phyloP scores from a whole-genome alignment of 2,329 filamentous ascomycete genomes.

The Trichoderma sp. region DNA sequence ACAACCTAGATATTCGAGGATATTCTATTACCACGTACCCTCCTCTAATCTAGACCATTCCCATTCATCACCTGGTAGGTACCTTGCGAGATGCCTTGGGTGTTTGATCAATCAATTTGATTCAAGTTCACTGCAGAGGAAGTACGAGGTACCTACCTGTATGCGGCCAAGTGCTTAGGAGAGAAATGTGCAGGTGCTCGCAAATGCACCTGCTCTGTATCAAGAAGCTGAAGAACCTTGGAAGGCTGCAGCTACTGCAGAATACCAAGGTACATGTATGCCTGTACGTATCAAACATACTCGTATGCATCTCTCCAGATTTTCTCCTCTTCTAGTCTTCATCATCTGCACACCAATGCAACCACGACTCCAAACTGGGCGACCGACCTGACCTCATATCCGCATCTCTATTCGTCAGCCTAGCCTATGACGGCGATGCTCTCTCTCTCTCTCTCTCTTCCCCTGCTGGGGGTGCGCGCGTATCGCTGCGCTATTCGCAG shows the following conservation, averaged over 20 bases:
- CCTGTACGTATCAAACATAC: not conserved
- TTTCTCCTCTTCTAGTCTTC: not conserved
- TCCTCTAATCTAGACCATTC: not conserved
- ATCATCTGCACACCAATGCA: slow-evolving; percentile 1
- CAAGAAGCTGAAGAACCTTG: not conserved
- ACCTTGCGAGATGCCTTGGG: no score
- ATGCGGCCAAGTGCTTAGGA: not conserved
- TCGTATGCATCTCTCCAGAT: not conserved
- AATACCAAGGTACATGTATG: not conserved
- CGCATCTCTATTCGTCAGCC: not conserved
- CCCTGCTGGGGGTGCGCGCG: not conserved
- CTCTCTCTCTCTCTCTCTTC: not conserved
- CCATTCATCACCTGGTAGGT: no score
- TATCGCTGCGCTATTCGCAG: not conserved
- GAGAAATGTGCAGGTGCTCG: not conserved
- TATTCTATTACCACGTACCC: not conserved
- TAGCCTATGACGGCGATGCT: not conserved
- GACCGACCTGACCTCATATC: not conserved
- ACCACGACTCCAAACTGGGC: not conserved
- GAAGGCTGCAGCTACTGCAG: not conserved
- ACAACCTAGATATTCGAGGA: not conserved
- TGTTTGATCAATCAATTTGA: not conserved
- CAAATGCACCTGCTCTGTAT: not conserved
- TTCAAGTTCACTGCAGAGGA: not conserved
- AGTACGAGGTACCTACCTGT: not conserved